Conservation (phyloP, 345 rosid species). For the Rhodomyrtus tomentosa region DNA sequence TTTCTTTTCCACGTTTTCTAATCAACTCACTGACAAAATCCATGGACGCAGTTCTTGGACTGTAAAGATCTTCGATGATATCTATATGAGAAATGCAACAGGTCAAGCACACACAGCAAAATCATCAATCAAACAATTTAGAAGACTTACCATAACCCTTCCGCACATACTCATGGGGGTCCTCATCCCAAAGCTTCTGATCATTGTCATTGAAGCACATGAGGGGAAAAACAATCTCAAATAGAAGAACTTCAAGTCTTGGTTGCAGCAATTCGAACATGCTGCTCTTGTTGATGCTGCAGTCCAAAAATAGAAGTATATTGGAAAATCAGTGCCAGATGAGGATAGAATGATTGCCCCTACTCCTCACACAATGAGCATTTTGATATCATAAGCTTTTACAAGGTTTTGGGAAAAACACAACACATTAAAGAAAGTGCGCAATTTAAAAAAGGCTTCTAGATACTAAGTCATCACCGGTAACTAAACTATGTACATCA, state of each 20-base stretch:
- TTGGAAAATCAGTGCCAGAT: neutral
- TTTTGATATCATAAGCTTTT: neutral
- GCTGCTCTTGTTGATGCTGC: constrained; percentile 77
- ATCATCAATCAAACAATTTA: neutral
- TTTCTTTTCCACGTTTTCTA: constrained; percentile 87
- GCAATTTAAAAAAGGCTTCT: neutral
- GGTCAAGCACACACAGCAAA: neutral
- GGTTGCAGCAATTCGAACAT: constrained; percentile 85
- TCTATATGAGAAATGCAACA: constrained; percentile 34
- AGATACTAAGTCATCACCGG: neutral
- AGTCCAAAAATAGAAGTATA: neutral
- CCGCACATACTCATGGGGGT: constrained; percentile 98
- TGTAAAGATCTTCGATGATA: constrained; percentile 98
- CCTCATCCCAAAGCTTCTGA: constrained; percentile 99
- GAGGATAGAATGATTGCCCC: neutral
- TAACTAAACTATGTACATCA: neutral
- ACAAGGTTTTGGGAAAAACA: neutral
- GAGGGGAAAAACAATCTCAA: constrained; percentile 95
- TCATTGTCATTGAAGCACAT: constrained; percentile 97
- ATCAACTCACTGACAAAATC: constrained; percentile 97
- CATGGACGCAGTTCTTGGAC: constrained; percentile 96
- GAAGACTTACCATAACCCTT: constrained; percentile 91
- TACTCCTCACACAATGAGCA: neutral
- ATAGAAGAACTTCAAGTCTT: constrained; percentile 76
- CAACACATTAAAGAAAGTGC: neutral